A percentile compares a stretch with the other conserved stretches of the same genome.
These are phyloP conservation scores for Crithidia sp. DNA, from an alignment of 208 protist genomes.

Conservation along the genomic window DNA sequence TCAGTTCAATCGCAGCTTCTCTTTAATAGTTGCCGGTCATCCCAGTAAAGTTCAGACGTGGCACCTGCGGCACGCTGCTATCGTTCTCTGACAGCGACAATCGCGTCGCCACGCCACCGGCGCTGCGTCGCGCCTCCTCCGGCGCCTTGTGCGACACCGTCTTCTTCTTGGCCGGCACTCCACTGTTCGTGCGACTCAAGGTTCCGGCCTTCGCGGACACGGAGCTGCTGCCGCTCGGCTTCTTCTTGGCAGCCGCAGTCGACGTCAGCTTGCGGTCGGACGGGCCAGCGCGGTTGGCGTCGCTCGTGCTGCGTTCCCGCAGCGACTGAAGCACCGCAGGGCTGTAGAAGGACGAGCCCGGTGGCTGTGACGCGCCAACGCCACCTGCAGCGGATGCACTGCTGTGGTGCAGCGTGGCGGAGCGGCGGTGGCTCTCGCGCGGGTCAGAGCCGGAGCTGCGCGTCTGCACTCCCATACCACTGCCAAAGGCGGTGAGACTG, in stretches of 20 bases:
- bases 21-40: constrained; percentile 10
- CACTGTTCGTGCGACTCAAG: background rate
- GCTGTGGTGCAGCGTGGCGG: background rate
- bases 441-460: constrained; percentile 6
- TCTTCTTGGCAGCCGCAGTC: constrained; percentile 2
- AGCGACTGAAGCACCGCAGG: constrained; percentile 42
- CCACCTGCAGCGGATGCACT: background rate
- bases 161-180: constrained; percentile 8
- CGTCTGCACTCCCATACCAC: background rate
- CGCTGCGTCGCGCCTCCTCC: background rate
- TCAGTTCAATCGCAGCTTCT: background rate
- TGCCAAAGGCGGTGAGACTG: too few relatives aligned
- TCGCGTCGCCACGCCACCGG: background rate
- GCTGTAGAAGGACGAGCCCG: constrained; percentile 41
- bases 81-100: background rate
- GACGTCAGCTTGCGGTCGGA: background rate
- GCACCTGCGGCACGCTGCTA: constrained; percentile 10
- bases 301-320: constrained; percentile 54
- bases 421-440: constrained; percentile 8
- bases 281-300: constrained; percentile 24
- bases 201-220: background rate
- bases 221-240: background rate
- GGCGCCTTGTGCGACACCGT: background rate
- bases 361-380: background rate
- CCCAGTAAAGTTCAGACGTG: constrained; percentile 11